These are phyloP conservation scores for Bremia lactucae DNA, from an alignment of 352 stramenopile genomes.

Conservation along the genomic window DNA sequence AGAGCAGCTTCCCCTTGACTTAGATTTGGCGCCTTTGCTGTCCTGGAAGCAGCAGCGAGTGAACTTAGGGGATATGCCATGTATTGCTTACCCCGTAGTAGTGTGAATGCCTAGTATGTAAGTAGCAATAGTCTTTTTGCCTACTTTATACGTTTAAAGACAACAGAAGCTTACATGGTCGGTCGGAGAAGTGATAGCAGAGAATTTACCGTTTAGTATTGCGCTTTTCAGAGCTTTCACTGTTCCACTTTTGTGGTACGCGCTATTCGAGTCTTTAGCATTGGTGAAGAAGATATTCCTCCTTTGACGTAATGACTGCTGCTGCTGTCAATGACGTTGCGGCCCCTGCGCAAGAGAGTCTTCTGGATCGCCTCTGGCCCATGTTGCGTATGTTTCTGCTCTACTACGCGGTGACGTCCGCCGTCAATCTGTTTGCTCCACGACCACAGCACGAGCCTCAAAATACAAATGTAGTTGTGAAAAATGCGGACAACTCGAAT, in stretches of 20 bases:
- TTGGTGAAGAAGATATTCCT: neutral
- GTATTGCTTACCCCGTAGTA: conserved; percentile 11
- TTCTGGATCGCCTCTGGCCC: conserved; percentile 52
- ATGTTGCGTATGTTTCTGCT: conserved; percentile 66
- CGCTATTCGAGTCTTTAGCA: neutral
- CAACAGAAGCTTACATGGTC: conserved; percentile 21
- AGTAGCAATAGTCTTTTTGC: conserved; percentile 24
- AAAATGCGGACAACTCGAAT: conserved; percentile 14
- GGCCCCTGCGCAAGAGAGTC: conserved; percentile 21
- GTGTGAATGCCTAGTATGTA: conserved; percentile 29
- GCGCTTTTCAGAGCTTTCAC: too few species aligned
- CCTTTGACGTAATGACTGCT: conserved; percentile 9
- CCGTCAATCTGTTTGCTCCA: conserved; percentile 29
- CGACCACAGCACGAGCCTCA: conserved; percentile 1
- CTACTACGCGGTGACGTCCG: conserved; percentile 71
- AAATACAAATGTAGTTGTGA: conserved; percentile 1
- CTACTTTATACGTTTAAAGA: conserved; percentile 9
- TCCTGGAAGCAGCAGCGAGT: conserved; percentile 9
- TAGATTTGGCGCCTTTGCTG: conserved; percentile 21
- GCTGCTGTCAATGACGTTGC: conserved; percentile 4
- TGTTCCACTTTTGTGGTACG: too few species aligned
- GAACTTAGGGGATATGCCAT: conserved; percentile 7
- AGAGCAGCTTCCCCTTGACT: conserved; percentile 15
- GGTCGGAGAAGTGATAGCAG: too few species aligned
- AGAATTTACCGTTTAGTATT: too few species aligned